Evolutionary conservation across 2,329 filamentous ascomycete genomes (phyloP), one percentile per base, ranked within the genome.

Genomic region (Fusarium sp.): DNA sequence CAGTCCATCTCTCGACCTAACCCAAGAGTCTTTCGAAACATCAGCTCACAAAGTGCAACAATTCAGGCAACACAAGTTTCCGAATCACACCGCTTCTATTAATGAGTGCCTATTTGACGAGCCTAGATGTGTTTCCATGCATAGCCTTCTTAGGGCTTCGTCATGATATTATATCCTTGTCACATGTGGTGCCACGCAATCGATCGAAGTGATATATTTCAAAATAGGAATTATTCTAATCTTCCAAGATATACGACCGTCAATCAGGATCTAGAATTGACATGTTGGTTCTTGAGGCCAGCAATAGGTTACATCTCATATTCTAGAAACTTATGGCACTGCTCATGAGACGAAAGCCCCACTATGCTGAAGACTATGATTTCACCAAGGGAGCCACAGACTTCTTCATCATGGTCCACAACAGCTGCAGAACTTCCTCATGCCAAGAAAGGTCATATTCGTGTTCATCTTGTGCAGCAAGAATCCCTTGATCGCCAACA

Each of bases 131-230:
- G 45, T 63, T 35, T 68, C 64, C 31, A 49, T 36, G 44, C 13
- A 35, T 53, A 35, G 25, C 38, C 47, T 31, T 39, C 17, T 35
- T 18, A n/a, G n/a, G 44, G 54, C 53, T 47, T 67, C 50, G 39
- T 52, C 57, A 41, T 49, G 44, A 50, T 50, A 50, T 44, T 22
- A 41, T 25, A 52, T 52, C 33, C 56, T 63, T 72, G 70, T 71
- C 57, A 60, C 54, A 58, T 71, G 62, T 72, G 62, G 66, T 73
- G 50, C 70, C 62, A 73, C 54, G 38, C 70, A 46, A 60, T 49
- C 46, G 49, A 54, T 71, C 66, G 38, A 58, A 68, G 27, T 18
- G 54, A 45, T 56, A 36, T 47, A 53, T 39, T 47, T 60, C 38
- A 38, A 59, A 57, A 49, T 54, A 45, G 18, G 53, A 41, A 31